phyloP scores from a whole-genome alignment of 2,329 filamentous ascomycete species.

The Aspergillus calidoustus region DNA sequence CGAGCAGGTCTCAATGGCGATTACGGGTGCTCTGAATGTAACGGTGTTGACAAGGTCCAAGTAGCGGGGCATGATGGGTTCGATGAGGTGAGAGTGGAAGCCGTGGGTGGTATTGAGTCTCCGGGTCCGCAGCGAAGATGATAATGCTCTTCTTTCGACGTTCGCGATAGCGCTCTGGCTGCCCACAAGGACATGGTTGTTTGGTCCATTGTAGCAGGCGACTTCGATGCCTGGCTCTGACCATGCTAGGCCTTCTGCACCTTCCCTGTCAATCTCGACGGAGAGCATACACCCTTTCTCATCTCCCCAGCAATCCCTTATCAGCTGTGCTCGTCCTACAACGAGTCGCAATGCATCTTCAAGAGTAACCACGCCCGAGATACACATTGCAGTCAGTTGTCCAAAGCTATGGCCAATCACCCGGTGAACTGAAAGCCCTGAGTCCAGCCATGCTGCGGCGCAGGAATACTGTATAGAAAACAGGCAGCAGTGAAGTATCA shows the following conservation, averaged over 20 bases:
- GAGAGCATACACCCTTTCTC: constrained; percentile 43
- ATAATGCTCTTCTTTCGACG: not conserved
- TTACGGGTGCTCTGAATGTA: constrained; percentile 36
- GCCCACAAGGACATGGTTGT: constrained; percentile 50
- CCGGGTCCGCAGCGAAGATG: constrained; percentile 34
- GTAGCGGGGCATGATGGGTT: constrained; percentile 36
- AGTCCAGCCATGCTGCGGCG: constrained; percentile 45
- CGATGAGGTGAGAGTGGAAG: constrained; percentile 53
- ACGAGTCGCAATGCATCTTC: constrained; percentile 36
- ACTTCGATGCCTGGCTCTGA: constrained; percentile 32
- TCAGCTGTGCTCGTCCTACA: constrained; percentile 34
- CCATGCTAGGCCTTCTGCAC: constrained; percentile 25
- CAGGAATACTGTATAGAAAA: constrained; percentile 47
- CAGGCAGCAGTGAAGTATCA: constrained; percentile 40
- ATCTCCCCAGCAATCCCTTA: constrained; percentile 38
- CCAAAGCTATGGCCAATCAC: constrained; percentile 48
- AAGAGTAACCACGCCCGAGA: constrained; percentile 37
- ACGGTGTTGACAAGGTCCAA: constrained; percentile 32
- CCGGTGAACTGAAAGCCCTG: constrained; percentile 36
- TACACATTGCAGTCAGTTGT: constrained; percentile 42
- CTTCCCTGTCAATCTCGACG: constrained; percentile 16
- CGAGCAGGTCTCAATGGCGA: constrained; percentile 31
- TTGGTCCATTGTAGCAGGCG: constrained; percentile 55
- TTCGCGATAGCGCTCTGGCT: constrained; percentile 36
- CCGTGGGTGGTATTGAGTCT: constrained; percentile 52